Conservation (phyloP, 2,329 filamentous ascomycete species). For the Talaromyces pinophilus region DNA sequence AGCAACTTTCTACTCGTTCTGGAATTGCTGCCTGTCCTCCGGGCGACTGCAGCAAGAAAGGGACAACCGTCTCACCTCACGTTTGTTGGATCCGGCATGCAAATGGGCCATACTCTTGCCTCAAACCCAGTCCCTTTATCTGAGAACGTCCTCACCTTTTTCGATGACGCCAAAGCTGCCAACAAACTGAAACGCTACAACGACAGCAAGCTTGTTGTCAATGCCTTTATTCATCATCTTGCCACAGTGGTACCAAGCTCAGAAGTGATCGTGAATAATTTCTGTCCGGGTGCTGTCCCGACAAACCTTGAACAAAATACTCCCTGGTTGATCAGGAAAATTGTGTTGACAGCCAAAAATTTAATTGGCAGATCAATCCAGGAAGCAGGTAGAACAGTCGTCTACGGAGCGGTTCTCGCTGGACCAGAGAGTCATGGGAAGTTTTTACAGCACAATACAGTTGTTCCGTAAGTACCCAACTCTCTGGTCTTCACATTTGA, state of each 20-base stretch:
- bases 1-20: constrained; percentile 25
- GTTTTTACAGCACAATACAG: constrained; percentile 20
- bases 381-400: constrained; percentile 21
- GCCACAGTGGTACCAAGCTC: constrained; percentile 16
- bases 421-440: constrained; percentile 25
- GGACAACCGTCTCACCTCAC: constrained; percentile 24
- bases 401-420: constrained; percentile 23
- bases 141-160: background rate
- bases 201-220: constrained; percentile 27
- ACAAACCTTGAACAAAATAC: constrained; percentile 20
- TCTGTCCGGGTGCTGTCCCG: constrained; percentile 26
- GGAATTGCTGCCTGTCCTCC: constrained; percentile 25
- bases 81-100: constrained; percentile 25
- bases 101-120: constrained; percentile 16
- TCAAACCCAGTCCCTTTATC: background rate
- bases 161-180: constrained; percentile 12
- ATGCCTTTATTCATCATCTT: constrained; percentile 26
- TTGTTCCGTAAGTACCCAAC: constrained; percentile 17
- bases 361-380: constrained; percentile 19
- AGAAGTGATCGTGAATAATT: constrained; percentile 28
- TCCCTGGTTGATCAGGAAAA: constrained; percentile 16
- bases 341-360: constrained; percentile 17
- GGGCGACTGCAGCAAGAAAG: constrained; percentile 19
- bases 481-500: background rate
- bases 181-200: constrained; percentile 20